A percentile compares a stretch with the other conserved stretches of the same genome.
Evolutionary conservation across 805 yeast species (phyloP).

Genomic region (Schizosaccharomyces lindneri): DNA sequence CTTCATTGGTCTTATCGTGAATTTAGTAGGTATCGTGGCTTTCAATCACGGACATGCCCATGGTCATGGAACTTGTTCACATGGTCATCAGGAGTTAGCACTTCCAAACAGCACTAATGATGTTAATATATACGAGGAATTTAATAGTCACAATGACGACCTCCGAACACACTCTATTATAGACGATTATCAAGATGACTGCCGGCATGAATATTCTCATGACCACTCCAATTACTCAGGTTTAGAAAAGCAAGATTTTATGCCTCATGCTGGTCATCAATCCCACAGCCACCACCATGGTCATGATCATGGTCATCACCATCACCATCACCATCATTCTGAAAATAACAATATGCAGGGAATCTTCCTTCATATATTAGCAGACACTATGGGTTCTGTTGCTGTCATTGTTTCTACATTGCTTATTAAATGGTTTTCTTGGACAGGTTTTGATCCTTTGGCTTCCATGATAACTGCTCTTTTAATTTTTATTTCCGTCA

Average conservation of each 20-base stretch:
- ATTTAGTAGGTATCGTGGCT: slow-evolving; percentile 78
- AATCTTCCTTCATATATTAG: slow-evolving; percentile 73
- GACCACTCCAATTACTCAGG: neutral
- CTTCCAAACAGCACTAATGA: slow-evolving; percentile 6
- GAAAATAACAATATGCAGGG: slow-evolving; percentile 71
- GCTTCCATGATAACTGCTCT: slow-evolving; percentile 73
- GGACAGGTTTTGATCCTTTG: slow-evolving; percentile 74
- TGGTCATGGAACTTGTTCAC: slow-evolving; percentile 12
- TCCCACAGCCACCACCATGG: slow-evolving; percentile 5
- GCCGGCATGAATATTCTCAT: neutral
- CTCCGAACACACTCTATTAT: neutral
- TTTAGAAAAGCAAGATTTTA: too few species aligned
- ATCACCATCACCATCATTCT: slow-evolving; percentile 6
- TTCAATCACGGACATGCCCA: slow-evolving; percentile 59
- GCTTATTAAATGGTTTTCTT: slow-evolving; percentile 41
- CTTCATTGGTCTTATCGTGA: slow-evolving; percentile 60
- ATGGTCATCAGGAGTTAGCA: neutral
- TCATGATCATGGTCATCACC: slow-evolving; percentile 8
- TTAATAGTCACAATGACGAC: neutral
- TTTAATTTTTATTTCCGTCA: slow-evolving; percentile 53
- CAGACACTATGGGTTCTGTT: slow-evolving; percentile 89
- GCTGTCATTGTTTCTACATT: slow-evolving; percentile 87
- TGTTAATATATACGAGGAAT: neutral
- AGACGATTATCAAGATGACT: neutral
- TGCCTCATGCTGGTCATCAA: too few species aligned